These are phyloP conservation scores for Neurospora sp. DNA, from an alignment of 495 filamentous ascomycete genomes.

Conservation along the genomic window DNA sequence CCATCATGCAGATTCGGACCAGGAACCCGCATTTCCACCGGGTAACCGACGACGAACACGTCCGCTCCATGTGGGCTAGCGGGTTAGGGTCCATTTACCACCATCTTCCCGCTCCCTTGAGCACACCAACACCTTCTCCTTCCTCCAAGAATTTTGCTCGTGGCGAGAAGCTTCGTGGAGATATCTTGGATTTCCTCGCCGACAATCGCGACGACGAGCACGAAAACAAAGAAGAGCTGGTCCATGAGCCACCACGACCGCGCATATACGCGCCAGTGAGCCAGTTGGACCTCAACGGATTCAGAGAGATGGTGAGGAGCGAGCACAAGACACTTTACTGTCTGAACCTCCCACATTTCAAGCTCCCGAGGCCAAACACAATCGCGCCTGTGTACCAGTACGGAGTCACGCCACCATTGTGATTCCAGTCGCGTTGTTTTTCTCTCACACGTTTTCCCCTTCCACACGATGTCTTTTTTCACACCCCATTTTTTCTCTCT, in stretches of 20 bases:
- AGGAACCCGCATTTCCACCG: slow-evolving; percentile 19
- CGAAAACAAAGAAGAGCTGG: slow-evolving; percentile 1
- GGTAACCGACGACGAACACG: slow-evolving; percentile 10
- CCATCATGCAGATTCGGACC: slow-evolving; percentile 18
- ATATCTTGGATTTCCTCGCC: slow-evolving; percentile 2
- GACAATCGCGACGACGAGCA: neutral
- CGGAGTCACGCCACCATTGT: neutral
- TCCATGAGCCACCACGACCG: slow-evolving; percentile 1
- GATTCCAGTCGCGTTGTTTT: neutral
- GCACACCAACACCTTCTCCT: neutral
- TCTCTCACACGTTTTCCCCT: neutral
- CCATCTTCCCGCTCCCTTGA: neutral
- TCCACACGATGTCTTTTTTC: neutral
- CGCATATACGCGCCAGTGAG: slow-evolving; percentile 6
- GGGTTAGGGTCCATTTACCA: slow-evolving; percentile 20
- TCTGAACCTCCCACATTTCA: neutral
- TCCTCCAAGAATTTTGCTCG: neutral
- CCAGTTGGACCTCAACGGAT: neutral
- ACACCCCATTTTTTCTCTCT: neutral
- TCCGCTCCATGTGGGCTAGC: slow-evolving; percentile 13
- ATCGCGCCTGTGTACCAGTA: neutral
- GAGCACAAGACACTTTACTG: neutral
- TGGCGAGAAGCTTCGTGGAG: neutral
- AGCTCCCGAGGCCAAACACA: neutral
- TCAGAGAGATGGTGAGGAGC: slow-evolving; percentile 1